These are phyloP conservation scores for Spathaspora sp. DNA, from an alignment of 805 yeast species.

Conservation along the genomic window DNA sequence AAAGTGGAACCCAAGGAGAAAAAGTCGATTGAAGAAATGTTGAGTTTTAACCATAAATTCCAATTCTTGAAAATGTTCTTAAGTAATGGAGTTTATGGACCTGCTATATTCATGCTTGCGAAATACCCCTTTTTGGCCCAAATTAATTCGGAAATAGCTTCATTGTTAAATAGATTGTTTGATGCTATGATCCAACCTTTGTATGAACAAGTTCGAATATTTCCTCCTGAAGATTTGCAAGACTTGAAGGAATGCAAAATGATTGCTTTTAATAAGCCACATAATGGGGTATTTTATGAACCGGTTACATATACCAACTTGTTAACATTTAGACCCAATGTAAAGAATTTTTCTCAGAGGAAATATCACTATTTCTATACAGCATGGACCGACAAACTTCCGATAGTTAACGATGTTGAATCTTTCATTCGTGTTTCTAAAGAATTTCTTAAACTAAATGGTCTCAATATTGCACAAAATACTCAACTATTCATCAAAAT, in stretches of 20 bases:
- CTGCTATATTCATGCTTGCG: slow-evolving; percentile 55
- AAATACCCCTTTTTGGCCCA: slow-evolving; percentile 60
- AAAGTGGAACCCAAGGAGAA: background rate
- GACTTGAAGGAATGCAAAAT: slow-evolving; percentile 20
- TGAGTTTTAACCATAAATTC: slow-evolving; percentile 19
- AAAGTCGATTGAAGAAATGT: slow-evolving; percentile 11
- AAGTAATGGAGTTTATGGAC: slow-evolving; percentile 57
- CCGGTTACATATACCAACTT: slow-evolving; percentile 14
- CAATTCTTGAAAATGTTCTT: slow-evolving; percentile 52
- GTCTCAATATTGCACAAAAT: slow-evolving; percentile 50
- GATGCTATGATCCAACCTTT: slow-evolving; percentile 49
- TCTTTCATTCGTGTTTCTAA: slow-evolving; percentile 48
- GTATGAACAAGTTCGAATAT: slow-evolving; percentile 21
- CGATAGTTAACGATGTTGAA: slow-evolving; percentile 31
- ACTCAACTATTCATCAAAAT: slow-evolving; percentile 51
- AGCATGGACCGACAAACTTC: slow-evolving; percentile 46
- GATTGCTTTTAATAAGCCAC: slow-evolving; percentile 20
- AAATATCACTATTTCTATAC: slow-evolving; percentile 39
- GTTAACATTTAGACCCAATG: slow-evolving; percentile 30
- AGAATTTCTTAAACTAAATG: slow-evolving; percentile 50
- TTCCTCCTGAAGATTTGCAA: slow-evolving; percentile 14
- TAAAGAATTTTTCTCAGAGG: slow-evolving; percentile 19
- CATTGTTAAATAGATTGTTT: slow-evolving; percentile 47
- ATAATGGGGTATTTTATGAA: slow-evolving; percentile 25
- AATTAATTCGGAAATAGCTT: slow-evolving; percentile 47